phyloP scores from a whole-genome alignment of 768 basidiomycete genomes.

The Amanita rimosa region DNA sequence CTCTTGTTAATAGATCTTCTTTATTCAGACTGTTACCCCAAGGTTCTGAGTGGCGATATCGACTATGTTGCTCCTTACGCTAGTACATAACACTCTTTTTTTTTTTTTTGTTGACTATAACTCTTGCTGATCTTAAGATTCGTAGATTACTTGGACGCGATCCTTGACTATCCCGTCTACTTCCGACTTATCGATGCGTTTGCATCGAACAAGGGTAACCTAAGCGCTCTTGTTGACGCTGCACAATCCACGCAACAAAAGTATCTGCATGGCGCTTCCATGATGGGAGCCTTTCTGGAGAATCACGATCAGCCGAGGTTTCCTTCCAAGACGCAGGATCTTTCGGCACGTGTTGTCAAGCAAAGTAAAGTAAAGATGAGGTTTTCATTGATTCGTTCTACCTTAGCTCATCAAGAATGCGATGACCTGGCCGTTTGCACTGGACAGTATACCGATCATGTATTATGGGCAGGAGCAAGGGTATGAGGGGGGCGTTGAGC shows the following conservation, averaged over 20 bases:
- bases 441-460: constrained; percentile 59
- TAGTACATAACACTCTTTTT: constrained; percentile 9
- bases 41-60: constrained; percentile 14
- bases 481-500: constrained; percentile 45
- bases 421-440: constrained; percentile 52
- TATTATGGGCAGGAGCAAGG: constrained; percentile 69
- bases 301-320: constrained; percentile 58
- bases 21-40: not conserved
- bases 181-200: constrained; percentile 41
- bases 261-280: constrained; percentile 25
- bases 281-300: constrained; percentile 58
- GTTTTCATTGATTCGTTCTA: not conserved
- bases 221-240: constrained; percentile 19
- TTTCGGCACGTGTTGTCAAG: constrained; percentile 19
- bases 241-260: constrained; percentile 26
- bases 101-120: not conserved
- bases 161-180: constrained; percentile 54
- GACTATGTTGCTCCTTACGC: constrained; percentile 30
- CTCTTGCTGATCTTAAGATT: not conserved
- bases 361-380: too few species aligned
- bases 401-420: constrained; percentile 35
- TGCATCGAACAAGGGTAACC: constrained; percentile 39
- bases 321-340: constrained; percentile 39
- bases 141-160: constrained; percentile 39
- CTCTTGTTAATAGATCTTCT: not conserved